These are phyloP conservation scores for Flammula alnicola DNA, from an alignment of 1,284 basidiomycete genomes.

Conservation along the genomic window DNA sequence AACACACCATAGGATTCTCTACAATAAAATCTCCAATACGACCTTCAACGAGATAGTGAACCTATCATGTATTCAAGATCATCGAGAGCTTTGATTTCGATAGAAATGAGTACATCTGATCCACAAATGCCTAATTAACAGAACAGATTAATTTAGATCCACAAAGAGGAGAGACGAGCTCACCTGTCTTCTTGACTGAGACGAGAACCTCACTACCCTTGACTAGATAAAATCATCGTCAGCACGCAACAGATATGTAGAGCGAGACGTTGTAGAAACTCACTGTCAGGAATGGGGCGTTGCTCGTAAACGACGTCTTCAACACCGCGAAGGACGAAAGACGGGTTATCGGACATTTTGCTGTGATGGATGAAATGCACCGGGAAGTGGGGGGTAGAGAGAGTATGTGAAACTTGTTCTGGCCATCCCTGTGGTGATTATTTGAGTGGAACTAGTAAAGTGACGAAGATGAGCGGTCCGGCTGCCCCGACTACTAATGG, in stretches of 20 bases:
- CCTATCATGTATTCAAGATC: conserved; percentile 41
- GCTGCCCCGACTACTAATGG: conserved; percentile 1
- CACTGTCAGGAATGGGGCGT: conserved; percentile 78
- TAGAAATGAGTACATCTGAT: conserved; percentile 65
- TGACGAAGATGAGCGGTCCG: conserved; percentile 4
- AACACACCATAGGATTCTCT: conserved; percentile 73
- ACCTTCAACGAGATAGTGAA: conserved; percentile 79
- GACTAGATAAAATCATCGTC: conserved; percentile 46
- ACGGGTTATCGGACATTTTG: conserved; percentile 60
- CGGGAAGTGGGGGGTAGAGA: conserved; percentile 3
- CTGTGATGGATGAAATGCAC: conserved; percentile 31
- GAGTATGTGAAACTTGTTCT: conserved; percentile 6
- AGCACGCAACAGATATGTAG: background rate
- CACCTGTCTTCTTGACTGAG: conserved; percentile 90
- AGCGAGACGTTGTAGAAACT: conserved; percentile 20
- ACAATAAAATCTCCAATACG: conserved; percentile 82
- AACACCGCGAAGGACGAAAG: conserved; percentile 78
- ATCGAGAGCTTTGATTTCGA: conserved; percentile 6
- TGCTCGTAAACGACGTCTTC: conserved; percentile 79
- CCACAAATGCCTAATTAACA: conserved; percentile 78
- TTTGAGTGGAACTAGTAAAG: conserved; percentile 7
- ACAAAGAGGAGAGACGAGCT: conserved; percentile 24
- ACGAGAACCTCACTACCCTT: conserved; percentile 84
- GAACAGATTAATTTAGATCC: conserved; percentile 15
- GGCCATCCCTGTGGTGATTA: conserved; percentile 2